Percentiles rank a stretch among this genome's conserved stretches.
Conservation (phyloP, 2,329 filamentous ascomycete genomes). For the Escovopsis sp. region DNA sequence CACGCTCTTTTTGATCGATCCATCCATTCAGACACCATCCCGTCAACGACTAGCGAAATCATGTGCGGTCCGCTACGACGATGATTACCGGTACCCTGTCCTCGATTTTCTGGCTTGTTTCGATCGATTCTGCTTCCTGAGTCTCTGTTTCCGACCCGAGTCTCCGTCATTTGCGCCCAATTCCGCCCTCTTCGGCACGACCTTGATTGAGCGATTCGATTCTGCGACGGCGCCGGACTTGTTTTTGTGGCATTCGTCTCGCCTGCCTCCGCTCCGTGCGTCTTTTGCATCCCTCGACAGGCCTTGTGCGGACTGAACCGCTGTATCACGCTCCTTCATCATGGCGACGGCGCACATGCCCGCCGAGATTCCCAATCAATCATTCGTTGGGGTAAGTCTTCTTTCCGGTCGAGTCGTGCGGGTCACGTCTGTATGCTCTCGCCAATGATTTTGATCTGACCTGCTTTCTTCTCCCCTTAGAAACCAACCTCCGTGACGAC, state of each 20-base stretch:
- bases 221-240: background rate
- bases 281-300: conserved; percentile 7
- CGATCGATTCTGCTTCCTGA: conserved; percentile 42
- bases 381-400: conserved; percentile 58
- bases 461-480: conserved; percentile 2
- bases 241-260: background rate
- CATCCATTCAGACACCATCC: background rate
- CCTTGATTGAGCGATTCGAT: background rate
- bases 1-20: too few species aligned
- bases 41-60: conserved; percentile 8
- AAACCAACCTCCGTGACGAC: conserved; percentile 30
- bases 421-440: too few species aligned
- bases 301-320: conserved; percentile 10
- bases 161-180: conserved; percentile 13
- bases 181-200: conserved; percentile 2
- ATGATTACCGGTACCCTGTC: conserved; percentile 39
- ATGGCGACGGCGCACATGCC: conserved; percentile 36
- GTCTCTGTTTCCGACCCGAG: conserved; percentile 17
- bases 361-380: conserved; percentile 41
- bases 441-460: background rate
- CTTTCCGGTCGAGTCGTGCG: background rate
- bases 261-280: conserved; percentile 5
- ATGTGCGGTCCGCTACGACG: conserved; percentile 31
- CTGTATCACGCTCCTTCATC: conserved; percentile 9
- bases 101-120: conserved; percentile 34